A percentile compares a stretch with the other conserved stretches of the same genome.
phyloP scores from a whole-genome alignment of 2,329 filamentous ascomycete genomes.

The Cladorrhinum sp. region DNA sequence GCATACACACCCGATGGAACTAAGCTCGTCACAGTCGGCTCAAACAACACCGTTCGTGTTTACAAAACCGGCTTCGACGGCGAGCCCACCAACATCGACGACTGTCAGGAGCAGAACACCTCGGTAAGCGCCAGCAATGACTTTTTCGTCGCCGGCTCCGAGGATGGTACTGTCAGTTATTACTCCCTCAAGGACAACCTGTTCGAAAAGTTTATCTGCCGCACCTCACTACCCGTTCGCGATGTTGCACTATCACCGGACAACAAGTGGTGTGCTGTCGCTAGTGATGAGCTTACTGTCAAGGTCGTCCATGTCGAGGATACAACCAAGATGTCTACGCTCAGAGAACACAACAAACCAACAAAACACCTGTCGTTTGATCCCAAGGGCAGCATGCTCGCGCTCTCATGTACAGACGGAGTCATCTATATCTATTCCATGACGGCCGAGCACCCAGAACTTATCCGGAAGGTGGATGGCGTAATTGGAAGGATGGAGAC shows the following conservation, averaged over 20 bases:
- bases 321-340: constrained; percentile 69
- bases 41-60: constrained; percentile 89
- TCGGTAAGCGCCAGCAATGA: constrained; percentile 73
- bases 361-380: constrained; percentile 92
- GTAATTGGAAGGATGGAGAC: constrained; percentile 76
- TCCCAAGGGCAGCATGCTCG: constrained; percentile 68
- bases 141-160: constrained; percentile 82
- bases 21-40: constrained; percentile 84
- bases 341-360: constrained; percentile 81
- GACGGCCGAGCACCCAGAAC: constrained; percentile 70
- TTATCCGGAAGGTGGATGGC: constrained; percentile 81
- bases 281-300: constrained; percentile 92
- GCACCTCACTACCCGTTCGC: constrained; percentile 80
- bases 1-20: constrained; percentile 86
- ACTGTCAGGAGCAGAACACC: constrained; percentile 82
- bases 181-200: constrained; percentile 74
- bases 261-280: constrained; percentile 83
- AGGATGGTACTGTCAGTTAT: constrained; percentile 93
- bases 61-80: constrained; percentile 90
- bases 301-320: constrained; percentile 84
- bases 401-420: constrained; percentile 85
- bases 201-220: constrained; percentile 78
- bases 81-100: constrained; percentile 88
- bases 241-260: constrained; percentile 82
- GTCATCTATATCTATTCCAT: constrained; percentile 87